phyloP scores from a whole-genome alignment of 2,329 filamentous ascomycete genomes.

The Cordyceps militaris region DNA sequence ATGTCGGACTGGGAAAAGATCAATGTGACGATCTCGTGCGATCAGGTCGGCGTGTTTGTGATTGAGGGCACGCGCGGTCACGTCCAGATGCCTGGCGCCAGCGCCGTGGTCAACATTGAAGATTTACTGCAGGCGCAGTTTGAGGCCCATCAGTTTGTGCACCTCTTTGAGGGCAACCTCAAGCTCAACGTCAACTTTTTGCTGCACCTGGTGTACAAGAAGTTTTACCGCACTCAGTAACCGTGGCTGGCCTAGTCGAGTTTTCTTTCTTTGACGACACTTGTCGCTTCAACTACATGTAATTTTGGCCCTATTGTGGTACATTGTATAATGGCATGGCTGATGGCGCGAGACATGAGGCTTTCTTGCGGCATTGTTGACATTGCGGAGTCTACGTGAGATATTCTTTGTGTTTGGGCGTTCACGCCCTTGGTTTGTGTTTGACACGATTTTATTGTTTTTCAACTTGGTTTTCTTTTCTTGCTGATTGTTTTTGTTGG shows the following conservation, averaged over 20 bases:
- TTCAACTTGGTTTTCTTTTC: not conserved
- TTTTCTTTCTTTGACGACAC: not conserved
- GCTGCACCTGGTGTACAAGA: slow-evolving; percentile 95
- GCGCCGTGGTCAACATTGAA: slow-evolving; percentile 80
- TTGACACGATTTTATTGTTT: not conserved
- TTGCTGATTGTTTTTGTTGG: not conserved
- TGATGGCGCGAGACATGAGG: not conserved
- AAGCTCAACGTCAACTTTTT: slow-evolving; percentile 94
- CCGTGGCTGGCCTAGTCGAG: not conserved
- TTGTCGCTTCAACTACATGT: slow-evolving; percentile 7
- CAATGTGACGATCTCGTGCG: slow-evolving; percentile 88
- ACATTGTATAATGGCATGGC: slow-evolving; percentile 4
- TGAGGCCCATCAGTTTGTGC: slow-evolving; percentile 93
- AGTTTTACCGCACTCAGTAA: slow-evolving; percentile 79
- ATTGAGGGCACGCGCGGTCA: slow-evolving; percentile 85
- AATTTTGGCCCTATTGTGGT: not conserved
- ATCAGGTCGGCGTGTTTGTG: slow-evolving; percentile 89
- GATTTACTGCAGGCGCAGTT: slow-evolving; percentile 95
- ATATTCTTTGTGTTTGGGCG: not conserved
- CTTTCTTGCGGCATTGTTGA: not conserved
- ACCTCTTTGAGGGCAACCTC: slow-evolving; percentile 77
- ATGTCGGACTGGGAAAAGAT: slow-evolving; percentile 84
- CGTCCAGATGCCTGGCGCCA: slow-evolving; percentile 93
- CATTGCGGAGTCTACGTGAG: not conserved
- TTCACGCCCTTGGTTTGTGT: not conserved